These are phyloP conservation scores for Cadophora sp. DNA, from an alignment of 2,329 filamentous ascomycete genomes.

Conservation along the genomic window DNA sequence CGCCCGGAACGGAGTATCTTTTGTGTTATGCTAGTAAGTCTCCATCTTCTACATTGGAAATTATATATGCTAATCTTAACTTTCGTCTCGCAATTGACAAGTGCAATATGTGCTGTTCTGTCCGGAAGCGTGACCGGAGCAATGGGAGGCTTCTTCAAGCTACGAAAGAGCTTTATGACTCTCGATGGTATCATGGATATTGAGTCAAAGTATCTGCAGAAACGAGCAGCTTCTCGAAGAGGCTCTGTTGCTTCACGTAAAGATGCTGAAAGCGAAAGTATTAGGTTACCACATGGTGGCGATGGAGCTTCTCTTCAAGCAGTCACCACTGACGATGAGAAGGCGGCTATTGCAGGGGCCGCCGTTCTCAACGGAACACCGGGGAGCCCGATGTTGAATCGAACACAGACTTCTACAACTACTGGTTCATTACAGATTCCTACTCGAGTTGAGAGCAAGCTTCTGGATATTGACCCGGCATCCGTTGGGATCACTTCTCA, in stretches of 20 bases:
- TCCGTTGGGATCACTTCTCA: slow-evolving; percentile 73
- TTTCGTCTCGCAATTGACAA: slow-evolving; percentile 80
- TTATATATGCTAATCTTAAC: slow-evolving; percentile 12
- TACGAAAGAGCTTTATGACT: slow-evolving; percentile 86
- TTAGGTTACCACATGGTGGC: neutral
- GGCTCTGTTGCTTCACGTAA: slow-evolving; percentile 27
- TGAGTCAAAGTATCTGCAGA: slow-evolving; percentile 64
- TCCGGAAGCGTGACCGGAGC: slow-evolving; percentile 93
- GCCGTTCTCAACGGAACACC: neutral
- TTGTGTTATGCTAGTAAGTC: slow-evolving; percentile 71
- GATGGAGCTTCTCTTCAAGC: slow-evolving; percentile 14
- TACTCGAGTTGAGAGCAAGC: slow-evolving; percentile 32
- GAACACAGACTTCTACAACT: slow-evolving; percentile 11
- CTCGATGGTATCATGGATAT: slow-evolving; percentile 80
- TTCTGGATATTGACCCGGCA: slow-evolving; percentile 49
- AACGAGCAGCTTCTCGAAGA: slow-evolving; percentile 32
- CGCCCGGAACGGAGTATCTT: slow-evolving; percentile 84
- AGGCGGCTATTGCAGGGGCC: slow-evolving; percentile 16
- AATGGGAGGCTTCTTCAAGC: slow-evolving; percentile 89
- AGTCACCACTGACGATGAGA: slow-evolving; percentile 22
- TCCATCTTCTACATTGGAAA: neutral
- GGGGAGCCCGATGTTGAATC: slow-evolving; percentile 12
- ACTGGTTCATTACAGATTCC: slow-evolving; percentile 25
- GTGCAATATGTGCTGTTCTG: slow-evolving; percentile 84
- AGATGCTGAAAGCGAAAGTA: neutral